A percentile compares a stretch with the other conserved stretches of the same genome.
Evolutionary conservation across 2,329 filamentous ascomycete genomes (phyloP).

Genomic region (Botryosphaeria dothidea): DNA sequence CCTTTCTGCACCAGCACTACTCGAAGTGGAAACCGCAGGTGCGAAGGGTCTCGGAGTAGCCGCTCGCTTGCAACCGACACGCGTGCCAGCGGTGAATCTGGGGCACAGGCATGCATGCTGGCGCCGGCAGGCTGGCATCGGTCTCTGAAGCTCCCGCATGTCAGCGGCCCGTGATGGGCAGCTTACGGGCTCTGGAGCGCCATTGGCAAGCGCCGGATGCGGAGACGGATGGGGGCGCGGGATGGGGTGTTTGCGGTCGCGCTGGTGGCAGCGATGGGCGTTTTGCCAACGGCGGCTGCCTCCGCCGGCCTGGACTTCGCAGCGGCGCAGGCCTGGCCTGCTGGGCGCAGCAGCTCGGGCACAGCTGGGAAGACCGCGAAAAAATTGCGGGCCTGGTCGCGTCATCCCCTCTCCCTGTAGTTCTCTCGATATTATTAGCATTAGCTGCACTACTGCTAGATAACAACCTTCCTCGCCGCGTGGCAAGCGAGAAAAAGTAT

Average conservation of each 20-base stretch:
- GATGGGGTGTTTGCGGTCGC: slow-evolving; percentile 1
- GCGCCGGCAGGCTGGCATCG: background rate
- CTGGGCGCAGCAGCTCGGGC: background rate
- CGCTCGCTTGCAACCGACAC: slow-evolving; percentile 7
- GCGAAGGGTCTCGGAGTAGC: slow-evolving; percentile 10
- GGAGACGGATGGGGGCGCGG: background rate
- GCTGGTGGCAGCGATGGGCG: background rate
- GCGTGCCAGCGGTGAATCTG: background rate
- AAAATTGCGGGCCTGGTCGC: background rate
- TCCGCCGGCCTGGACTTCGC: background rate
- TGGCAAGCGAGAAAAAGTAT: background rate
- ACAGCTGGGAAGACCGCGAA: background rate
- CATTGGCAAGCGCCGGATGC: background rate
- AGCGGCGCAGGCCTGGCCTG: background rate
- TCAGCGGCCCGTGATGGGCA: background rate
- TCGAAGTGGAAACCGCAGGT: background rate
- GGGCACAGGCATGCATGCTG: background rate
- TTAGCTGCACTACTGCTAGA: background rate
- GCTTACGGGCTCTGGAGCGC: background rate
- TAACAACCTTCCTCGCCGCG: background rate
- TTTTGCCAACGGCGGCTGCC: slow-evolving; percentile 4
- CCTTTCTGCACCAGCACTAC: too few relatives aligned
- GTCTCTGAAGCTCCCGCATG: background rate
- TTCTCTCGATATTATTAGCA: background rate
- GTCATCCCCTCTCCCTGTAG: slow-evolving; percentile 3